Evolutionary conservation across 306 rosid genomes (phyloP).

Genomic region (Prinsepia uniflora): DNA sequence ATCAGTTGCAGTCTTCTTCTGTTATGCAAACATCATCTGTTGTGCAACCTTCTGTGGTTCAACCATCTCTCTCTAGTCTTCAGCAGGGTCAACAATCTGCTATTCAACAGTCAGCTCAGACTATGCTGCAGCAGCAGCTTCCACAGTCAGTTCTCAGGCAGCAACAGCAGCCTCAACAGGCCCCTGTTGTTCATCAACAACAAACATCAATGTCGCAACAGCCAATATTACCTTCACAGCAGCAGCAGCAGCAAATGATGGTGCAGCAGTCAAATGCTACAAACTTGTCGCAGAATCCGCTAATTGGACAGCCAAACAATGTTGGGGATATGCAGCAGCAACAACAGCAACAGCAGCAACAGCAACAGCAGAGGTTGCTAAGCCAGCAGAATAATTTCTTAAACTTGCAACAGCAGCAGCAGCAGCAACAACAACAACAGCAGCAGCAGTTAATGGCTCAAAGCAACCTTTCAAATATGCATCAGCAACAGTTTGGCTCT

Average conservation of each 20-base stretch:
- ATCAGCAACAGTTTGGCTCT: constrained; percentile 75
- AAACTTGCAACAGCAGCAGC: constrained; percentile 62
- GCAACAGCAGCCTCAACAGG: constrained; percentile 73
- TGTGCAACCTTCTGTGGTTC: constrained; percentile 62
- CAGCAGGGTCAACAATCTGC: constrained; percentile 71
- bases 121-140: constrained; percentile 71
- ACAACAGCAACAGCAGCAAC: constrained; percentile 44
- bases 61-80: constrained; percentile 49
- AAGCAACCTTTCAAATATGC: constrained; percentile 57
- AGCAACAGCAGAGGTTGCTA: constrained; percentile 60
- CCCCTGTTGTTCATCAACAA: constrained; percentile 60
- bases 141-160: constrained; percentile 70
- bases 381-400: constrained; percentile 70
- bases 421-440: constrained; percentile 36
- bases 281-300: constrained; percentile 62
- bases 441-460: constrained; percentile 65
- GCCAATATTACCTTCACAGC: constrained; percentile 51
- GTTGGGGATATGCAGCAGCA: constrained; percentile 74
- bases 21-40: constrained; percentile 63
- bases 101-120: constrained; percentile 62
- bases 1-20: constrained; percentile 71
- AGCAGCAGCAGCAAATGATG: constrained; percentile 58
- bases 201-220: constrained; percentile 60
- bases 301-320: constrained; percentile 60
- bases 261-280: constrained; percentile 61